phyloP scores from a whole-genome alignment of 1,284 basidiomycete genomes.

The Ceratobasidium sp. region DNA sequence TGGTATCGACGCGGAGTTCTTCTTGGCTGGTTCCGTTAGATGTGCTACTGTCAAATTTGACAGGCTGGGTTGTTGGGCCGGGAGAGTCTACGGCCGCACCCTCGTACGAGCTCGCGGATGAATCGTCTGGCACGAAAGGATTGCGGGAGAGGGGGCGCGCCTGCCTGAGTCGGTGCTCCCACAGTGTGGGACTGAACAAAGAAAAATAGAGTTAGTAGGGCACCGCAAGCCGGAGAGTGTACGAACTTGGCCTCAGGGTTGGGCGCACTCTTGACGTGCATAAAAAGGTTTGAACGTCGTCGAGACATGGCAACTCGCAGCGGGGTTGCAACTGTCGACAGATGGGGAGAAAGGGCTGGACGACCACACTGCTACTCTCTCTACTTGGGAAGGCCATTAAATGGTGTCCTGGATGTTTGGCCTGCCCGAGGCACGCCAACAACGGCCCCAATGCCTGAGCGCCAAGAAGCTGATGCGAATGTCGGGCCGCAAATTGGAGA shows the following conservation, averaged over 20 bases:
- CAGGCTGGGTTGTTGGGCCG: neutral
- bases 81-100: neutral
- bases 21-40: constrained; percentile 9
- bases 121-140: constrained; percentile 16
- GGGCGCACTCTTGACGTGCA: constrained; percentile 13
- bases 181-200: constrained; percentile 10
- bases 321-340: neutral
- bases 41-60: neutral
- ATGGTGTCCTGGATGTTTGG: neutral
- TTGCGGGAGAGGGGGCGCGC: constrained; percentile 32
- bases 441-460: neutral
- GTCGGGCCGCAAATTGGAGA: neutral
- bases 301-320: constrained; percentile 6
- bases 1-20: neutral
- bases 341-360: neutral
- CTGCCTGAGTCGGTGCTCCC: constrained; percentile 35
- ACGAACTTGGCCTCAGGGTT: constrained; percentile 28
- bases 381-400: neutral
- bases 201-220: neutral
- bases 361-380: neutral
- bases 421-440: neutral
- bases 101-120: neutral
- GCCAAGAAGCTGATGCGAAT: constrained; percentile 1
- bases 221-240: no score
- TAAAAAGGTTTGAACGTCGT: constrained; percentile 15